Conservation (phyloP, 148 eudicot genomes). For the Amaranthus hypochondriacus region DNA sequence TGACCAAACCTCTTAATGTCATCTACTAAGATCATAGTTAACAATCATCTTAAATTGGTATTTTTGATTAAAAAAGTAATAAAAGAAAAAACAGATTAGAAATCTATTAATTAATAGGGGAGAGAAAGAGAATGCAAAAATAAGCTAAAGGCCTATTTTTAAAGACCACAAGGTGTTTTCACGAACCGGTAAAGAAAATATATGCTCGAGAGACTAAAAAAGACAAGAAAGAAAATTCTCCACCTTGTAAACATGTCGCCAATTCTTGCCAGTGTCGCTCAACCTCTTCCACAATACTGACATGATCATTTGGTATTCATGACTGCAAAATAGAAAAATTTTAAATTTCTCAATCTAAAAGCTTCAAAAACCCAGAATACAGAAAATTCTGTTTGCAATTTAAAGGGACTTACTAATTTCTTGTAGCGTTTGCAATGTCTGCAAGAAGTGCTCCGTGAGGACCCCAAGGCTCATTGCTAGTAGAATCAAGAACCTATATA, state of each 20-base stretch:
- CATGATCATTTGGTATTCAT: slow-evolving; percentile 95
- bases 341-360: slow-evolving; percentile 1
- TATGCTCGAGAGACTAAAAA: no score
- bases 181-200: no score
- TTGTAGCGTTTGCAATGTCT: slow-evolving; percentile 74
- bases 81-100: no score
- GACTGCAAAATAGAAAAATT: slow-evolving; percentile 43
- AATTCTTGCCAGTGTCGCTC: slow-evolving; percentile 89
- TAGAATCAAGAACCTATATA: slow-evolving; percentile 90
- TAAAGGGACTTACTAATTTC: slow-evolving; percentile 66
- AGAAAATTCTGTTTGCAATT: neutral
- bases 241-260: slow-evolving; percentile 76
- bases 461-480: slow-evolving; percentile 99
- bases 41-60: no score
- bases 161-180: no score
- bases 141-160: no score
- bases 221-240: neutral
- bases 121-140: no score
- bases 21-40: no score
- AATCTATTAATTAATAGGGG: no score
- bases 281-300: slow-evolving; percentile 83
- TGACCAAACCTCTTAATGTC: no score
- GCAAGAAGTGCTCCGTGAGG: slow-evolving; percentile 97
- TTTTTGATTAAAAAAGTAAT: no score
- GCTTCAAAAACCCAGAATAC: neutral